Evolutionary conservation across 2,329 filamentous ascomycete species (phyloP).

Genomic region (Colletotrichum chlorophyti): DNA sequence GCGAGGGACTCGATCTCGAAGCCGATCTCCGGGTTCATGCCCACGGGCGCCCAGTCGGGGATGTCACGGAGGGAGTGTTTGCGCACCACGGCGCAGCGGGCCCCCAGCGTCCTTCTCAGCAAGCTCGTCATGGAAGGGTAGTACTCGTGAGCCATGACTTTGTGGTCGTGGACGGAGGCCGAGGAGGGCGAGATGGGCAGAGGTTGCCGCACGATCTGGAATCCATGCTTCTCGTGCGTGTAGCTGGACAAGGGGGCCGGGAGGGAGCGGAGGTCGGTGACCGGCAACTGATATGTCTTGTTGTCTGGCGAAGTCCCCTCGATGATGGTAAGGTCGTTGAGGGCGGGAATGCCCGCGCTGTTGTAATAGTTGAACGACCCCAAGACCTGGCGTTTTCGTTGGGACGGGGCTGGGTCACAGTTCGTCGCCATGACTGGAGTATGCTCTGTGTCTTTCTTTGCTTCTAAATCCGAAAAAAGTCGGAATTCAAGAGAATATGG

Average conservation of each 20-base stretch:
- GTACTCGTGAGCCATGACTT: background rate
- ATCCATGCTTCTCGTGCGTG: conserved; percentile 6
- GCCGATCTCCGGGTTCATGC: conserved; percentile 13
- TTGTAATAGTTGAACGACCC: conserved; percentile 7
- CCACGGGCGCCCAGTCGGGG: background rate
- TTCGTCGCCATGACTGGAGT: no score
- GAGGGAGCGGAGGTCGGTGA: conserved; percentile 4
- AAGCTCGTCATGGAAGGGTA: conserved; percentile 11
- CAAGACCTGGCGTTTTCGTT: background rate
- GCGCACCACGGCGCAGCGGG: conserved; percentile 1
- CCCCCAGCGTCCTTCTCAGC: background rate
- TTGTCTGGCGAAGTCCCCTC: conserved; percentile 14
- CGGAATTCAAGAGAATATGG: no score
- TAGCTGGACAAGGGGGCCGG: background rate
- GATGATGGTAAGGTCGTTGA: conserved; percentile 13
- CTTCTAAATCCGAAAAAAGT: no score
- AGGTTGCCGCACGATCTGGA: conserved; percentile 1
- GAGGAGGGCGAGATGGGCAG: conserved; percentile 1
- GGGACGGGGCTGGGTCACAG: background rate
- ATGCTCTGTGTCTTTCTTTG: no score
- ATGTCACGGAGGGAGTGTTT: conserved; percentile 17
- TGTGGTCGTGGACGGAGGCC: background rate
- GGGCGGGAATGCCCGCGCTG: background rate
- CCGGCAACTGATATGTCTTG: conserved; percentile 2
- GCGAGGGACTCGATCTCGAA: conserved; percentile 7